A percentile compares a stretch with the other conserved stretches of the same genome.
Evolutionary conservation across 78 protist species (phyloP).

Genomic region (Monosiga brevicollis): DNA sequence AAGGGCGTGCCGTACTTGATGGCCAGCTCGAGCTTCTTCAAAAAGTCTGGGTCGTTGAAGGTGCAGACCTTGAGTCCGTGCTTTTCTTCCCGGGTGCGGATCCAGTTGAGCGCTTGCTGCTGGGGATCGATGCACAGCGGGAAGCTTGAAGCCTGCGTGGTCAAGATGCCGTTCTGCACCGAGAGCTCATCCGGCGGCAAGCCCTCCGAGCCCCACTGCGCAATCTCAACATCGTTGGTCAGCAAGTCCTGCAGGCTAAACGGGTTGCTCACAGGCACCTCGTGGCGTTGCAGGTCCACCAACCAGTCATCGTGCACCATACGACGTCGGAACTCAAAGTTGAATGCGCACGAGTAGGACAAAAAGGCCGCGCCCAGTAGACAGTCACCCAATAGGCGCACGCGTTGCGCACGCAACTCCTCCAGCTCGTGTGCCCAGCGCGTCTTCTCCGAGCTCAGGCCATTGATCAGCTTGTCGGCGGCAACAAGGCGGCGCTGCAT

Average conservation of each 20-base stretch:
- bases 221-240: conserved; percentile 61
- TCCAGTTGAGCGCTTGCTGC: conserved; percentile 78
- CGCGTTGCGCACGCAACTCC: conserved; percentile 11
- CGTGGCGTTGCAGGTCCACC: conserved; percentile 24
- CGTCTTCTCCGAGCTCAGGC: conserved; percentile 53
- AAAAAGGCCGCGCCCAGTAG: conserved; percentile 46
- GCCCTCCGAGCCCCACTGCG: conserved; percentile 68
- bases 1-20: conserved; percentile 69
- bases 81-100: conserved; percentile 44
- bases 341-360: conserved; percentile 52
- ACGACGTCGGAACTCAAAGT: conserved; percentile 40
- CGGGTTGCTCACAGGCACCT: conserved; percentile 39
- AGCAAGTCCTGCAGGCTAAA: conserved; percentile 38
- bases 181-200: conserved; percentile 79
- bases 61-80: conserved; percentile 28
- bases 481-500: conserved; percentile 57
- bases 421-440: conserved; percentile 61
- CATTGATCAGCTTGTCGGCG: conserved; percentile 64
- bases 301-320: conserved; percentile 26
- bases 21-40: conserved; percentile 53
- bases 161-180: conserved; percentile 71
- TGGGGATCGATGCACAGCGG: conserved; percentile 90
- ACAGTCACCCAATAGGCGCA: conserved; percentile 54
- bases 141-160: conserved; percentile 54
- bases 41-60: conserved; percentile 40